Evolutionary conservation across 768 basidiomycete genomes (phyloP), one percentile per base, ranked within the genome.

Genomic region (Nidularia pulvinata): DNA sequence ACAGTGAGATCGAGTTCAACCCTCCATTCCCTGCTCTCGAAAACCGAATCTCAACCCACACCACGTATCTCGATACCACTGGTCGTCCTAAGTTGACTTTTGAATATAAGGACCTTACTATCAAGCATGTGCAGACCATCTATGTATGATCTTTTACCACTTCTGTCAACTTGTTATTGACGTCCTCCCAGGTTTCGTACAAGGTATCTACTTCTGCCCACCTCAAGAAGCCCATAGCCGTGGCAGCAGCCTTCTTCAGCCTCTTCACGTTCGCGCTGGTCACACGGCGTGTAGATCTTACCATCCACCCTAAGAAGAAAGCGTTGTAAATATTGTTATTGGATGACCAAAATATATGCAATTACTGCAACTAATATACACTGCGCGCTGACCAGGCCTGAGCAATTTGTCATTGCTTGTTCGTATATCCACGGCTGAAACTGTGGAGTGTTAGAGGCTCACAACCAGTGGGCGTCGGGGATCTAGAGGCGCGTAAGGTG

Each of bases 1-100:
- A 43, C 63, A 98, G 96, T 51, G 86, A 95, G 61, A 75, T 97
- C 56, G 79, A 88, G 56, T 83, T 91, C 49, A 74, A 72, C 44
- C 75, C 86, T 6, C 95, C 96, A 1, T 98, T 95, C 79, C 77
- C 87, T 5, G 81, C 93, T 10, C 69, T 85, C 51, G 74, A 79
- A 10, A 86, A 82, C 63, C 69, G 65, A 49, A 69, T 82, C 49
- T 82, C 81, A n/a, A 89, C 77, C 14, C 89, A 93, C 60, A 81
- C 80, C 56, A 92, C 92, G 4, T 98, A 96, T 72, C 85, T 99
- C 32, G 97, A 99, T 68, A 93, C 95, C 36, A 80, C 77, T 42
- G 97, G 97, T 33, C 87, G 95, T 30, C 95, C 95, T 7, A 79
- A 80, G 5, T 71, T 98, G 54, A 83, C 81, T 5, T 77, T 98